phyloP scores from a whole-genome alignment of 345 rosid genomes.

The Hevea brasiliensis region DNA sequence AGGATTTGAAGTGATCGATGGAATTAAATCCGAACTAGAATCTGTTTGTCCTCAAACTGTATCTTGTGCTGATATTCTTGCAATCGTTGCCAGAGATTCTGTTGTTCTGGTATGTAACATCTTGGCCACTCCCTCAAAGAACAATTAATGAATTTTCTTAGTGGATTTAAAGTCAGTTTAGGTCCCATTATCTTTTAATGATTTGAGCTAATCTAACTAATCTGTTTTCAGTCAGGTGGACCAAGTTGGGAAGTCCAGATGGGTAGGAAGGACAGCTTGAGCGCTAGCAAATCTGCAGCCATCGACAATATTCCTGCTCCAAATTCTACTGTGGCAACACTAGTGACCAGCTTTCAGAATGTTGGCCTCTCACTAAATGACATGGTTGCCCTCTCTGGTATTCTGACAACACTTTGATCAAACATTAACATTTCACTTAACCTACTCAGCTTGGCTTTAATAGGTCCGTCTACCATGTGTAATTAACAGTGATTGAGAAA shows the following conservation, averaged over 20 bases:
- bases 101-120: constrained; percentile 56
- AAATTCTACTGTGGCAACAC: constrained; percentile 54
- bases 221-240: constrained; percentile 64
- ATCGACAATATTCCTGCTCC: constrained; percentile 66
- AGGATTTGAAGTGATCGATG: constrained; percentile 80
- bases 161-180: no score
- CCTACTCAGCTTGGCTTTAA: no score
- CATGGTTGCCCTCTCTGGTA: constrained; percentile 80
- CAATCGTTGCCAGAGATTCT: constrained; percentile 72
- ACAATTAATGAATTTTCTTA: no score
- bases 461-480: no score
- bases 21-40: constrained; percentile 66
- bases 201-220: not conserved
- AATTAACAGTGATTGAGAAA: no score
- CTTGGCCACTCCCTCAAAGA: not conserved
- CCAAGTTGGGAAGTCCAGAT: constrained; percentile 83
- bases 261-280: constrained; percentile 69
- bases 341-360: constrained; percentile 61
- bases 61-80: constrained; percentile 90
- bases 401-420: not conserved
- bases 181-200: no score
- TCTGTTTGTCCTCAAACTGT: constrained; percentile 71
- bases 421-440: no score
- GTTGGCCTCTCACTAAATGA: constrained; percentile 67
- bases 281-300: constrained; percentile 69